A percentile compares a stretch with the other conserved stretches of the same genome.
phyloP scores from a whole-genome alignment of 2,329 filamentous ascomycete species.

The Trichophaea hybrida region DNA sequence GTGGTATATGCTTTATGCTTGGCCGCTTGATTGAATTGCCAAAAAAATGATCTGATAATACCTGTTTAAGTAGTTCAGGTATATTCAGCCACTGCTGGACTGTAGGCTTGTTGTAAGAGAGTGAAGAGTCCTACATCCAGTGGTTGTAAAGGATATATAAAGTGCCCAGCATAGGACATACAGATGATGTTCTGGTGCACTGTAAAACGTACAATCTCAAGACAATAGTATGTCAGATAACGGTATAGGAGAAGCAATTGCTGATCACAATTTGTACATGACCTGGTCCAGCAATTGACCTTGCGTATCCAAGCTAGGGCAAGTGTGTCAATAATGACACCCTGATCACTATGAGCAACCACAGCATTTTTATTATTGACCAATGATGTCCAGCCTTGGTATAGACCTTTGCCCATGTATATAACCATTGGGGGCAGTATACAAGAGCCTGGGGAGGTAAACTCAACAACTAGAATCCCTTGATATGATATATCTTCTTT shows the following conservation, averaged over 20 bases:
- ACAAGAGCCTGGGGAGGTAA: neutral
- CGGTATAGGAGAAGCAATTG: slow-evolving; percentile 17
- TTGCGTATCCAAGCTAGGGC: neutral
- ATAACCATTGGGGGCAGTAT: slow-evolving; percentile 11
- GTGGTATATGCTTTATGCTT: neutral
- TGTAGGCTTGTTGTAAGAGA: slow-evolving; percentile 11
- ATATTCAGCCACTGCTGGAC: neutral
- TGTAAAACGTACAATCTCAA: neutral
- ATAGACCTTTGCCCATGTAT: slow-evolving; percentile 5
- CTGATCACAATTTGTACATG: neutral
- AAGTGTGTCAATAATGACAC: neutral
- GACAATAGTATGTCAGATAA: slow-evolving; percentile 7
- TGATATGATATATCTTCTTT: neutral
- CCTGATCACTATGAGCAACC: neutral
- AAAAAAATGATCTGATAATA: slow-evolving; percentile 10
- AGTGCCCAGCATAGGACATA: slow-evolving; percentile 5
- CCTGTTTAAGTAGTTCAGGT: neutral
- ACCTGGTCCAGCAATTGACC: too few relatives aligned
- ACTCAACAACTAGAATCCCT: neutral
- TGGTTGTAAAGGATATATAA: slow-evolving; percentile 15
- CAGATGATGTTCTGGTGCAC: neutral
- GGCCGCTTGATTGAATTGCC: neutral
- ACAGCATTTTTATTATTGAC: neutral
- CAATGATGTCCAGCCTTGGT: slow-evolving; percentile 5
- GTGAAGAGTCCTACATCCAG: slow-evolving; percentile 19